These are phyloP conservation scores for Tetrahymena thermophila DNA, from an alignment of 73 alveolate species.

Conservation along the genomic window DNA sequence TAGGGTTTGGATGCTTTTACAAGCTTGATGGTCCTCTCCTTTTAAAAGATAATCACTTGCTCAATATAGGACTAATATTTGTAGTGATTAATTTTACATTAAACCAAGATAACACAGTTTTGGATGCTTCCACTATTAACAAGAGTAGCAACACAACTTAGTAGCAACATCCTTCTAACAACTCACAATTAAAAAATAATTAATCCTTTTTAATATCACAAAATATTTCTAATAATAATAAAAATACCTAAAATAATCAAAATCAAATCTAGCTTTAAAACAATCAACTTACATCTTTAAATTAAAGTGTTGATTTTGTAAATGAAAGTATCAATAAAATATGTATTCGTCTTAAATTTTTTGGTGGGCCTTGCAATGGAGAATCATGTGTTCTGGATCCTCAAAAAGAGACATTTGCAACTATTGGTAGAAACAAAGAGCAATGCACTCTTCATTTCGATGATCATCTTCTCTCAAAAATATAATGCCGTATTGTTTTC, in stretches of 20 bases:
- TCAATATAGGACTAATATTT: slow-evolving; percentile 80
- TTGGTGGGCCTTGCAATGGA: slow-evolving; percentile 15
- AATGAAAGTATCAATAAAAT: not conserved
- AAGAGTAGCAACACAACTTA: not conserved
- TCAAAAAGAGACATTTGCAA: slow-evolving; percentile 36
- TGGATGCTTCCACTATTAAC: not conserved
- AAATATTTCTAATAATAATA: not conserved
- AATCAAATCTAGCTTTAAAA: not conserved
- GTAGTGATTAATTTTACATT: slow-evolving; percentile 46
- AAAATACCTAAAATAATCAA: not conserved
- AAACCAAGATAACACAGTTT: not conserved
- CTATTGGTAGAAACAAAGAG: slow-evolving; percentile 41
- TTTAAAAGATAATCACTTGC: slow-evolving; percentile 68
- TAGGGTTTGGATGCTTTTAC: slow-evolving; percentile 82
- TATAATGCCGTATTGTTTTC: slow-evolving; percentile 56
- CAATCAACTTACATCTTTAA: not conserved
- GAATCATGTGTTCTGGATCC: not conserved
- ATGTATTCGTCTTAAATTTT: slow-evolving; percentile 2
- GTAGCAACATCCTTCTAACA: not conserved
- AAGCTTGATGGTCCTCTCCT: slow-evolving; percentile 58
- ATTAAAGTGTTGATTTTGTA: not conserved
- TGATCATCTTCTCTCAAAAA: slow-evolving; percentile 71
- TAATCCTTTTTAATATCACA: not conserved
- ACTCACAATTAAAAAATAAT: not conserved
- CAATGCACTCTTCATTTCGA: slow-evolving; percentile 67